These are phyloP conservation scores for Geranium incanum DNA, from an alignment of 441 rosid species.

Conservation along the genomic window DNA sequence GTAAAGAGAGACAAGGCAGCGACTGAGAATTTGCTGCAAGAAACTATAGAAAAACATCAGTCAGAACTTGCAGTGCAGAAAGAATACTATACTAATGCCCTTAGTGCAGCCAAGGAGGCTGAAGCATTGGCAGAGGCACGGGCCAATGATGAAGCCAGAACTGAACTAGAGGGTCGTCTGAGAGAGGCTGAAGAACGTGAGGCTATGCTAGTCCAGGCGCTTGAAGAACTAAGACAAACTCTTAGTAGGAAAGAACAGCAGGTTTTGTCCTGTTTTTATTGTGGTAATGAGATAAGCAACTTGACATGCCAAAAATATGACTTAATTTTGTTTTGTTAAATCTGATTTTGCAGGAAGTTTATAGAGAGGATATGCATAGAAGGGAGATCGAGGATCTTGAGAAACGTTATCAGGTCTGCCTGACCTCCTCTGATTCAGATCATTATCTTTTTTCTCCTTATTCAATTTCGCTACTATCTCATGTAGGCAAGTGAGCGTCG, in stretches of 20 bases:
- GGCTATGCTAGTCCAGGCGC: slow-evolving; percentile 84
- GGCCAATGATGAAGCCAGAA: slow-evolving; percentile 80
- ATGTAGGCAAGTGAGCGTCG: slow-evolving; percentile 92
- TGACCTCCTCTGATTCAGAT: slow-evolving; percentile 13
- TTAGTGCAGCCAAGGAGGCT: slow-evolving; percentile 94
- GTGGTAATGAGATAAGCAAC: slow-evolving; percentile 15
- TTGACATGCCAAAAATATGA: slow-evolving; percentile 12
- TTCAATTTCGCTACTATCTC: slow-evolving; percentile 5
- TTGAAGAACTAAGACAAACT: slow-evolving; percentile 89
- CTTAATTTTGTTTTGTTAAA: slow-evolving; percentile 14
- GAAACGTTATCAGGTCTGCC: slow-evolving; percentile 77
- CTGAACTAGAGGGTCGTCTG: slow-evolving; percentile 72
- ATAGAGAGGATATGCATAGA: slow-evolving; percentile 67
- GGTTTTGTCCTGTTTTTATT: slow-evolving; percentile 40
- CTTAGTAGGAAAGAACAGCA: slow-evolving; percentile 88
- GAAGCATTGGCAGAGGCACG: slow-evolving; percentile 88
- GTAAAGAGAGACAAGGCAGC: slow-evolving; percentile 87
- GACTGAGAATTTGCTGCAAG: slow-evolving; percentile 87
- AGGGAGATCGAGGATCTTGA: slow-evolving; percentile 84
- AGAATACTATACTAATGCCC: slow-evolving; percentile 77
- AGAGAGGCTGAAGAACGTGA: slow-evolving; percentile 92
- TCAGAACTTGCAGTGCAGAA: slow-evolving; percentile 73
- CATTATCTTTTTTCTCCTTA: neutral
- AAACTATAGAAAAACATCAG: slow-evolving; percentile 93
- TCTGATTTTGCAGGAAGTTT: slow-evolving; percentile 53